Evolutionary conservation across 345 rosid genomes (phyloP).

Genomic region (Schrenkiella parvula): DNA sequence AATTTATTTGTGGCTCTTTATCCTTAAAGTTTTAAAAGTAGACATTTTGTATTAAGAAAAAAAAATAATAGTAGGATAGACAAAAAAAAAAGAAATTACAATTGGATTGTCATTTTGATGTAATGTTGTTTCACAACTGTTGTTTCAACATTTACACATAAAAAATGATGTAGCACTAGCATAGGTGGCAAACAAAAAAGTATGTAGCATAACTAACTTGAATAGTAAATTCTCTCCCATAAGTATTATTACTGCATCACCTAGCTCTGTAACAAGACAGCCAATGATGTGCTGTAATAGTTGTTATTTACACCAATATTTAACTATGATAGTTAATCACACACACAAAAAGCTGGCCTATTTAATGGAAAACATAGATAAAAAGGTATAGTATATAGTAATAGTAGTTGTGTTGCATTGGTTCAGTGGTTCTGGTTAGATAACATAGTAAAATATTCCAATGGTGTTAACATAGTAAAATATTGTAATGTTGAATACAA

Average conservation of each 20-base stretch:
- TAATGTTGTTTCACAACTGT: neutral
- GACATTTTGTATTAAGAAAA: neutral
- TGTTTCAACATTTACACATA: neutral
- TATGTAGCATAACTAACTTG: neutral
- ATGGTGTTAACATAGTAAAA: no score
- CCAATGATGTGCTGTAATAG: slow-evolving; percentile 17
- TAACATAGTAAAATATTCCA: no score
- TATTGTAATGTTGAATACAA: neutral
- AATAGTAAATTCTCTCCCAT: neutral
- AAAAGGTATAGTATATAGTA: no score
- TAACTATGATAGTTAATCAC: neutral
- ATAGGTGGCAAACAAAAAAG: neutral
- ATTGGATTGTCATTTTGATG: neutral
- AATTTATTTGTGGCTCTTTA: neutral
- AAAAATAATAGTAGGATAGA: neutral
- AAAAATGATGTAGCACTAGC: neutral
- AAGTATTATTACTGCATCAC: neutral
- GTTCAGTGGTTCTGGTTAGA: slow-evolving; percentile 2
- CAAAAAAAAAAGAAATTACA: neutral
- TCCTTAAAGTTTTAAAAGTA: neutral
- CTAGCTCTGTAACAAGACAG: slow-evolving; percentile 12
- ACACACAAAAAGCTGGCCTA: neutral
- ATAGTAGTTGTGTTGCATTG: neutral
- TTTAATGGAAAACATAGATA: neutral
- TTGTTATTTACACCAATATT: slow-evolving; percentile 9